Conservation (phyloP, 2,329 filamentous ascomycete genomes). For the Thielaviopsis ethacetica region DNA sequence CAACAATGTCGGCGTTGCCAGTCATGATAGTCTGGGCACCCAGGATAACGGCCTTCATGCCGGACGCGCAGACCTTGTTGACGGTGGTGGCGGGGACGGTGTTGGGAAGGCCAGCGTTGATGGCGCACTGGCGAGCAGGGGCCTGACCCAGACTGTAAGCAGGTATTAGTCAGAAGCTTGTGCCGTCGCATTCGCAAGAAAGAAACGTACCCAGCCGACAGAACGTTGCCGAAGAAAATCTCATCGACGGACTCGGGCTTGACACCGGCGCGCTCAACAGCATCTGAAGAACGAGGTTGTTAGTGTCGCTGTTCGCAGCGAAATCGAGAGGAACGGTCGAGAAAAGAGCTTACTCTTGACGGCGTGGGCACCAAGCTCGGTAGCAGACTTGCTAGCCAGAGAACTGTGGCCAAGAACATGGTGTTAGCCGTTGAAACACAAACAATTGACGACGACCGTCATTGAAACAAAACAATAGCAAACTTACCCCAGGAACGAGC, state of each 20-base stretch:
- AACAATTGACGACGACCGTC: slow-evolving; percentile 2
- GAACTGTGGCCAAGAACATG: slow-evolving; percentile 38
- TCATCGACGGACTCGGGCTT: slow-evolving; percentile 85
- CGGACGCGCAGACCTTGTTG: slow-evolving; percentile 98
- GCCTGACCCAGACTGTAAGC: slow-evolving; percentile 71
- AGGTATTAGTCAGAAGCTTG: slow-evolving; percentile 7
- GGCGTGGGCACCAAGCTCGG: slow-evolving; percentile 74
- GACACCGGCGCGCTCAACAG: slow-evolving; percentile 72
- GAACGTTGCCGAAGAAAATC: slow-evolving; percentile 95
- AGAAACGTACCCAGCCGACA: slow-evolving; percentile 68
- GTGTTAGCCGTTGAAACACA: neutral
- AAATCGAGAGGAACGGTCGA: neutral
- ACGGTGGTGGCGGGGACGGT: slow-evolving; percentile 76
- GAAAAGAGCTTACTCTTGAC: slow-evolving; percentile 57
- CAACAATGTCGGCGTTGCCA: slow-evolving; percentile 79
- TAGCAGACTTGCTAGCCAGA: slow-evolving; percentile 71
- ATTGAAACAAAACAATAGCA: slow-evolving; percentile 7
- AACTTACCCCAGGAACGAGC: slow-evolving; percentile 76
- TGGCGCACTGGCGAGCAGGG: slow-evolving; percentile 83
- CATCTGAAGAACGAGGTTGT: slow-evolving; percentile 29
- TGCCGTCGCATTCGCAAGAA: slow-evolving; percentile 11
- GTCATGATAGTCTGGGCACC: slow-evolving; percentile 96
- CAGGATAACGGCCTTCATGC: slow-evolving; percentile 84
- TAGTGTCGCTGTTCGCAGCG: slow-evolving; percentile 10
- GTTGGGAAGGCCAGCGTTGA: slow-evolving; percentile 71